Evolutionary conservation across 2,329 filamentous ascomycete species (phyloP).

Genomic region (Cladosporium velox): DNA sequence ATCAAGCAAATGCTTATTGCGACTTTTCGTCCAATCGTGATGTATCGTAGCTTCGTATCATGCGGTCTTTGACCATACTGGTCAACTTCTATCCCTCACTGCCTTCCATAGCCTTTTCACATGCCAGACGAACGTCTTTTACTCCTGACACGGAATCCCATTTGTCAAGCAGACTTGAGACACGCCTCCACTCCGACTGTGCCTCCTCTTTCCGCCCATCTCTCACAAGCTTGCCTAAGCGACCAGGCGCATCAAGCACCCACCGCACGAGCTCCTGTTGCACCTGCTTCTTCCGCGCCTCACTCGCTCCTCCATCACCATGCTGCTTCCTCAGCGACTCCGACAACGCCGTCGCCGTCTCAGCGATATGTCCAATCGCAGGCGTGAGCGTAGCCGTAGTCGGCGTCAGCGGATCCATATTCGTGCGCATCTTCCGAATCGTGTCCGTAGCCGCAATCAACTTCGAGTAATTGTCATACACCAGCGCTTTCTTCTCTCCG

Average conservation of each 20-base stretch:
- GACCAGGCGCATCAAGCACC: conserved; percentile 62
- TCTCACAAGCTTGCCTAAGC: conserved; percentile 59
- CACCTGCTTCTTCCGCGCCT: conserved; percentile 43
- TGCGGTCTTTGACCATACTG: not conserved
- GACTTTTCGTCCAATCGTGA: not conserved
- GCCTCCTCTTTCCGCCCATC: conserved; percentile 65
- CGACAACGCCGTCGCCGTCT: conserved; percentile 52
- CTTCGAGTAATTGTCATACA: conserved; percentile 98
- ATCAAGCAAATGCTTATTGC: not conserved
- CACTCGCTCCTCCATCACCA: conserved; percentile 17
- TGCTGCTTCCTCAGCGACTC: conserved; percentile 38
- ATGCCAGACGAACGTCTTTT: conserved; percentile 42
- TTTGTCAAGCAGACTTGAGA: conserved; percentile 43
- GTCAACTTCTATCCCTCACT: not conserved
- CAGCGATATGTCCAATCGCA: conserved; percentile 74
- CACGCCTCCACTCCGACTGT: conserved; percentile 50
- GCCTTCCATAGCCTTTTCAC: conserved; percentile 33
- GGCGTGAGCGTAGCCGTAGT: conserved; percentile 72
- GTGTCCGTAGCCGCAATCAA: conserved; percentile 95
- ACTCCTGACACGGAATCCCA: conserved; percentile 50
- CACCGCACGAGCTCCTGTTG: conserved; percentile 62
- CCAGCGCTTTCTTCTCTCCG: conserved; percentile 92
- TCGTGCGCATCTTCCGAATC: conserved; percentile 82
- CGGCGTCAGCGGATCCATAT: conserved; percentile 77
- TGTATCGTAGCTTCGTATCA: not conserved